Evolutionary conservation across 208 protist species (phyloP).

Genomic region (Balamuthia mandrillaris): DNA sequence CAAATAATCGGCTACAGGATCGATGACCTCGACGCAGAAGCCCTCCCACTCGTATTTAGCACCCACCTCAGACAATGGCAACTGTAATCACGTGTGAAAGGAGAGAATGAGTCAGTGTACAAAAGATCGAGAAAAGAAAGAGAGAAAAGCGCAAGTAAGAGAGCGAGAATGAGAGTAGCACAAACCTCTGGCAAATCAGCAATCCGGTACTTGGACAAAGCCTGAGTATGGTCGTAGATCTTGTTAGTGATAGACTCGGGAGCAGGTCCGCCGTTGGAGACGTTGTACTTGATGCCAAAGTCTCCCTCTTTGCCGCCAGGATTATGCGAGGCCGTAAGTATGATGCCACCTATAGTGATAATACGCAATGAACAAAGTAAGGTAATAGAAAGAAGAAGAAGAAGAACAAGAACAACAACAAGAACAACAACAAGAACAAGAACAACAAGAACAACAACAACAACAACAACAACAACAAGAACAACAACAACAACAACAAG

Average conservation of each 20-base stretch:
- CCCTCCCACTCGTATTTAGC: slow-evolving; percentile 64
- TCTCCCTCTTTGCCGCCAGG: slow-evolving; percentile 91
- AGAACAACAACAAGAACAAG: not conserved
- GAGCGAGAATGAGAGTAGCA: not conserved
- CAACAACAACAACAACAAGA: not conserved
- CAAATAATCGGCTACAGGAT: slow-evolving; percentile 84
- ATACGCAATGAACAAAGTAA: not conserved
- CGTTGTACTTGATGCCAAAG: slow-evolving; percentile 99
- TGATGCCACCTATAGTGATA: slow-evolving; percentile 81
- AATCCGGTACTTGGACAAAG: slow-evolving; percentile 67
- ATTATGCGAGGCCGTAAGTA: slow-evolving; percentile 97
- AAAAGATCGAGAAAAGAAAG: not conserved
- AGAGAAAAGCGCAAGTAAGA: not conserved
- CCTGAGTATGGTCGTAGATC: slow-evolving; percentile 85
- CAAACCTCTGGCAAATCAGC: slow-evolving; percentile 65
- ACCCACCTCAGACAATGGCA: slow-evolving; percentile 63
- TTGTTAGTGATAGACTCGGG: slow-evolving; percentile 86
- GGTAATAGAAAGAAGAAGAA: too few relatives aligned
- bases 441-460: not conserved
- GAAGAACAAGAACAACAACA: too few relatives aligned
- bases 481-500: not conserved
- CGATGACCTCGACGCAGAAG: slow-evolving; percentile 84
- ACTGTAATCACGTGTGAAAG: not conserved
- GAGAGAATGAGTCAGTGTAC: not conserved
- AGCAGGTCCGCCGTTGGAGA: slow-evolving; percentile 91